Evolutionary conservation across 192 early-diverging fungal species (phyloP).

Genomic region (Phycomyces blakesleeanus): DNA sequence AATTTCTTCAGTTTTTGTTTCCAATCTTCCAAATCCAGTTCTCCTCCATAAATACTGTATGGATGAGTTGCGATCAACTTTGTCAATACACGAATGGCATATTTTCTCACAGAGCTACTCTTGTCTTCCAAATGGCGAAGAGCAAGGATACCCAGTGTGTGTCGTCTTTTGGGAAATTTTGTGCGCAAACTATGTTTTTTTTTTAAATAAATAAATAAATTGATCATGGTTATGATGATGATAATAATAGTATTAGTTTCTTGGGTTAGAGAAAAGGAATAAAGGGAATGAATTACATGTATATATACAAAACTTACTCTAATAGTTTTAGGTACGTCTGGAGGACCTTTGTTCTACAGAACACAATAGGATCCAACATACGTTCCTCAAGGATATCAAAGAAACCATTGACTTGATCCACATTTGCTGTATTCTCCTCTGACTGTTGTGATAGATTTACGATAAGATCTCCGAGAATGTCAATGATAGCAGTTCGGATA

Average conservation of each 20-base stretch:
- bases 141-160: slow-evolving; percentile 62
- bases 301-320: too few relatives aligned
- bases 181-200: slow-evolving; percentile 29
- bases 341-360: slow-evolving; percentile 82
- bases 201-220: too few relatives aligned
- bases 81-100: slow-evolving; percentile 83
- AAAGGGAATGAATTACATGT: too few relatives aligned
- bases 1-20: slow-evolving; percentile 61
- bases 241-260: too few relatives aligned
- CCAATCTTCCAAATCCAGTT: slow-evolving; percentile 68
- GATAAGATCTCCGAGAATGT: slow-evolving; percentile 86
- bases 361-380: slow-evolving; percentile 85
- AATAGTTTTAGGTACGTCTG: slow-evolving; percentile 79
- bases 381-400: slow-evolving; percentile 92
- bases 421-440: slow-evolving; percentile 63
- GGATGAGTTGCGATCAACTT: slow-evolving; percentile 84
- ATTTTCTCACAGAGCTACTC: slow-evolving; percentile 81
- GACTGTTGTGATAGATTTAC: slow-evolving; percentile 64
- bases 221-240: too few relatives aligned
- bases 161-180: slow-evolving; percentile 75
- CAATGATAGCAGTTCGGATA: slow-evolving; percentile 82
- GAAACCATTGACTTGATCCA: slow-evolving; percentile 75
- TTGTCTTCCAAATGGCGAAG: slow-evolving; percentile 88
- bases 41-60: slow-evolving; percentile 83
- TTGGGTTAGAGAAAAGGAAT: too few relatives aligned